Percentiles rank a stretch among this genome's conserved stretches.
phyloP scores from a whole-genome alignment of 129 eudicot species.

The Pseudognaphalium luteoalbum region DNA sequence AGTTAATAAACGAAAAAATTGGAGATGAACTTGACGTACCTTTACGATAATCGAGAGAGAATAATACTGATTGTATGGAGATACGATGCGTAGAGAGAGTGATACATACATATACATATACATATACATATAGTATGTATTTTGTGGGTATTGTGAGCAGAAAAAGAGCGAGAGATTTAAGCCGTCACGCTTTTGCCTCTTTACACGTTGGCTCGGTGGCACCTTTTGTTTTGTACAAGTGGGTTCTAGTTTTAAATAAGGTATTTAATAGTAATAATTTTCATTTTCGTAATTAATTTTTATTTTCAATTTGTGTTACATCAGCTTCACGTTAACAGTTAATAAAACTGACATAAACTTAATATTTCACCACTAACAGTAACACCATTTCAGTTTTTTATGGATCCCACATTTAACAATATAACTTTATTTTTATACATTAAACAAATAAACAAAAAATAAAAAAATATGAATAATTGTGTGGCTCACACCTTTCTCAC shows the following conservation, averaged over 20 bases:
- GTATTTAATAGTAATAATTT: too few relatives aligned
- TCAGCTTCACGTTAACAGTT: too few relatives aligned
- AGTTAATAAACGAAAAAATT: background rate
- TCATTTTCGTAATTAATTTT: too few relatives aligned
- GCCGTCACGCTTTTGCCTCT: constrained; percentile 42
- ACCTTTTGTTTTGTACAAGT: constrained; percentile 21
- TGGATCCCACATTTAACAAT: too few relatives aligned
- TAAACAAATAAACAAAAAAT: too few relatives aligned
- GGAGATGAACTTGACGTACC: constrained; percentile 31
- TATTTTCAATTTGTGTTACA: too few relatives aligned
- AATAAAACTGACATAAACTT: too few relatives aligned
- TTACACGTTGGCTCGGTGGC: constrained; percentile 36
- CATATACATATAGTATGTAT: background rate
- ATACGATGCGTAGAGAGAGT: constrained; percentile 36
- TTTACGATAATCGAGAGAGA: constrained; percentile 28
- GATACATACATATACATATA: constrained; percentile 8
- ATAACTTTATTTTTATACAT: too few relatives aligned
- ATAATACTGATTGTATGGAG: constrained; percentile 15
- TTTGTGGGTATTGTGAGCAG: background rate
- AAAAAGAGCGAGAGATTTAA: constrained; percentile 17
- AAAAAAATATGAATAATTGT: too few relatives aligned
- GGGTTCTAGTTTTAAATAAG: constrained; percentile 13
- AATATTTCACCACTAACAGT: too few relatives aligned
- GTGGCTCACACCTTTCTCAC: too few relatives aligned
- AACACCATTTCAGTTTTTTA: too few relatives aligned